Evolutionary conservation across 352 stramenopile genomes (phyloP).

Genomic region (Pythium aquatile): DNA sequence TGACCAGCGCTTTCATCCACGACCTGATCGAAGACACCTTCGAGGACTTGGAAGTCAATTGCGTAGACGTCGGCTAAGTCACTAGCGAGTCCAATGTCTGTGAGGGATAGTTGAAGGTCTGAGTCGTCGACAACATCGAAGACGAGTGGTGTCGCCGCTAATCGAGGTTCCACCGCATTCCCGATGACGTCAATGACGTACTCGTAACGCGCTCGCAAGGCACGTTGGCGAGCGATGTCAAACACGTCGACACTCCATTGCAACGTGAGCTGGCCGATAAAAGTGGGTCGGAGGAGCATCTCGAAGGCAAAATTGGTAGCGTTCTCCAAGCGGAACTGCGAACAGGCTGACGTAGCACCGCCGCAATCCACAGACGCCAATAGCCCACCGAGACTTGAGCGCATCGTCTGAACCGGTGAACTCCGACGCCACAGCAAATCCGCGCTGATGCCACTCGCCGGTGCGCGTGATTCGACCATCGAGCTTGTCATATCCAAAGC

Average conservation of each 20-base stretch:
- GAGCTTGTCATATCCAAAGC: neutral
- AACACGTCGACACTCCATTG: slow-evolving; percentile 6
- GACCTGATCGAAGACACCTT: neutral
- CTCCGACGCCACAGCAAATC: slow-evolving; percentile 5
- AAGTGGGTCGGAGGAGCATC: slow-evolving; percentile 7
- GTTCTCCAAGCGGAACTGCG: neutral
- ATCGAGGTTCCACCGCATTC: neutral
- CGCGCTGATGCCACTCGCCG: neutral
- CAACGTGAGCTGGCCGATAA: neutral
- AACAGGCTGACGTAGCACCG: neutral
- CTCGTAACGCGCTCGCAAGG: neutral
- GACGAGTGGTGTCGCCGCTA: neutral
- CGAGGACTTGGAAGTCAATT: slow-evolving; percentile 1
- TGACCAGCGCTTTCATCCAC: neutral
- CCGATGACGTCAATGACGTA: neutral
- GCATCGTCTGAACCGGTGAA: slow-evolving; percentile 7
- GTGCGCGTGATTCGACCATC: neutral
- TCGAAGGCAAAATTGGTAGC: slow-evolving; percentile 4
- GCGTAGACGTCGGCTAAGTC: slow-evolving; percentile 1
- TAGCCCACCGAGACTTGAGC: neutral
- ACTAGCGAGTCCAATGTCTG: neutral
- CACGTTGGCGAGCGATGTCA: slow-evolving; percentile 7
- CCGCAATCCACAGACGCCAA: neutral
- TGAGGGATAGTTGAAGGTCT: slow-evolving; percentile 11
- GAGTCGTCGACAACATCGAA: slow-evolving; percentile 16